Base-by-base conservation (phyloP, 2,329 filamentous ascomycete species). In the Hymenoscyphus scutula region DNA sequence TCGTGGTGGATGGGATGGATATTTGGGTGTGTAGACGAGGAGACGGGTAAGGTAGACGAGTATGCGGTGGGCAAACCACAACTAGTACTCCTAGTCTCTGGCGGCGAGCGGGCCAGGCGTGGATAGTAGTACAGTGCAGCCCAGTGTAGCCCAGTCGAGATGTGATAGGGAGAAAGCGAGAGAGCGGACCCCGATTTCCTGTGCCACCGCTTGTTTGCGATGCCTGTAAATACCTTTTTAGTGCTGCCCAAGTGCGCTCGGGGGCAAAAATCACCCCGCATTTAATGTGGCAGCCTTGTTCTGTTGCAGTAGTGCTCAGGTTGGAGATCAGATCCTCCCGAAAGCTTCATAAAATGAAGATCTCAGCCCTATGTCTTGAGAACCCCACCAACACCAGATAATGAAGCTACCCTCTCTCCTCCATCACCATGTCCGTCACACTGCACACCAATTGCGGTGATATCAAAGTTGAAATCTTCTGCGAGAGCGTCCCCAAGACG, bases 381-480 rank as follows among this genome's bases (percentile, higher is more conserved):
- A 34, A 30, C 29, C 19, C 56, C 48, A n/a, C 56, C n/a, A n/a
- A n/a, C n/a, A 34, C 59, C 10, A 63, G 62, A 69, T 65, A 63
- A 60, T 61, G 19, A 54, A 51, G 37, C 25, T 48, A 29, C 23
- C 56, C 19, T 37, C 29, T 27, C 25, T 34, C 37, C 11, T 37
- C 27, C 45, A 25, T 56, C 70, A 72, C 48, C 68, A 88, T 89
- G 86, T 88, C 86, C 13, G 84, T 88, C 66, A 88, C 86, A 11
- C 84, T 99, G 15, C 92, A 97, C 77, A 99, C 95, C 57, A 91
- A 88, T 58, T 84, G 89, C 59, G 95, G 95, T 74, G 89, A 95
- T 77, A 83, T 99, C 75, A 99, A 98, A 79, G 85, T 98, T 71
- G 95, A 98, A 77, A 82, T 99, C 69, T 98, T 97, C 79, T 98